Evolutionary conservation across 306 rosid genomes (phyloP), one percentile per base, ranked within the genome.

Genomic region (Dryas alaskensis): DNA sequence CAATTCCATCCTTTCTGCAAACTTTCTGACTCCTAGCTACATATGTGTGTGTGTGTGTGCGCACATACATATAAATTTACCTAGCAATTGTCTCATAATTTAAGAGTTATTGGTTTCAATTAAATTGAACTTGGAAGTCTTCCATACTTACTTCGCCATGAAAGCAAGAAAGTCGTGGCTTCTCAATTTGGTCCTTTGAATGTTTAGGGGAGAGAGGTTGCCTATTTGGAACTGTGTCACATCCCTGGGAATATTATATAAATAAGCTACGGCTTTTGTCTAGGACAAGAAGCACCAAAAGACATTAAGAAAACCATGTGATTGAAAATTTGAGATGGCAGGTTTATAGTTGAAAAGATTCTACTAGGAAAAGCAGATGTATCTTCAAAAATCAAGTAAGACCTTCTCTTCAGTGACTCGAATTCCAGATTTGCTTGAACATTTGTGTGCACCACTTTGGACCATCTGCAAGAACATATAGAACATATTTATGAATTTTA

Each of bases 401-500:
- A 86, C 80, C 84, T 84, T 84, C 84, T 80, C 86, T 5, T 86
- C 91, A 14, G 60, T 58, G 1, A 4, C 51, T 0, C 12, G 58
- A 53, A 76, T 65, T 44, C 43, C 80, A 1, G 50, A 17, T 79
- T 58, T 83, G 40, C 11, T 86, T 52, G 84, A 58, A 74, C 99
- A 92, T 84, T 87, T 87, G 79, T 89, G 95, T 60, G 45, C 82
- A 43, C 99, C 99, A 58, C 73, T 79, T 75, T 83, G 88, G 84
- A 94, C 97, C 96, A 89, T 78, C 97, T 94, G 90, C 74, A 83
- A 39, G 68, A 73, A 47, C 85, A 81, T 65, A 60, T 48, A 64
- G 40, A 45, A 80, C 74, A 37, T 10, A 54, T 51, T 50, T 54
- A 65, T 17, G 65, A 53, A 63, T 70, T 17, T 17, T 65, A 71